A percentile compares a stretch with the other conserved stretches of the same genome.
Conservation (phyloP, 495 filamentous ascomycete genomes). For the Penicillium argentinense region DNA sequence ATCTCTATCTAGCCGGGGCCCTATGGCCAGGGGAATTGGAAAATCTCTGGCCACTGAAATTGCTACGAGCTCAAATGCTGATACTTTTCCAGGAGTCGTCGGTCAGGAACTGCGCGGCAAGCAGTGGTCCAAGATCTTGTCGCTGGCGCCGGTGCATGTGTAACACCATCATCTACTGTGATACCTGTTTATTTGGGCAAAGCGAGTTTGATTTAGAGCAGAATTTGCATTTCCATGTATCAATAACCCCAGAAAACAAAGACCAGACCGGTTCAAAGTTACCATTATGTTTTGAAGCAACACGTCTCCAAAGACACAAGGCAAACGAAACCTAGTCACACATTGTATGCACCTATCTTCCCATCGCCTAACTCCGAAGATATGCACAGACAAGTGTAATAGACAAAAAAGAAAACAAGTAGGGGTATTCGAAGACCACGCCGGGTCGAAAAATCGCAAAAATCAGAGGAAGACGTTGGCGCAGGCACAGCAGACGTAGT, state of each 20-base stretch:
- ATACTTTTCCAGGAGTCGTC: constrained; percentile 63
- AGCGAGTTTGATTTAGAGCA: constrained; percentile 31
- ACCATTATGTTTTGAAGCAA: too few relatives aligned
- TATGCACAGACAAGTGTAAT: constrained; percentile 18
- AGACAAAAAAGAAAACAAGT: constrained; percentile 10
- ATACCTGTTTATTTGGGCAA: constrained; percentile 23
- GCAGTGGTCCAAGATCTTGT: constrained; percentile 97
- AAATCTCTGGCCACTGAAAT: background rate
- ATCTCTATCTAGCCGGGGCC: too few relatives aligned
- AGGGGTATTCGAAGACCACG: constrained; percentile 11
- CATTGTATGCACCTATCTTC: background rate
- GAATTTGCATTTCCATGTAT: constrained; percentile 31
- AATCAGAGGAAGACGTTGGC: constrained; percentile 75
- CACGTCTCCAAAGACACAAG: too few relatives aligned
- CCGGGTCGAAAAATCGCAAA: constrained; percentile 20
- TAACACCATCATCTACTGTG: constrained; percentile 48
- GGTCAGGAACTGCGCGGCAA: constrained; percentile 82
- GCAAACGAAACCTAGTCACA: background rate
- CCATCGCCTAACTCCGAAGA: constrained; percentile 26
- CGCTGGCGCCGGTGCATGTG: constrained; percentile 89
- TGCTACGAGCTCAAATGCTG: constrained; percentile 15
- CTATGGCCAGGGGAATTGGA: too few relatives aligned
- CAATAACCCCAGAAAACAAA: constrained; percentile 22
- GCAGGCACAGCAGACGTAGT: constrained; percentile 93
- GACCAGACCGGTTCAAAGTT: too few relatives aligned